A percentile compares a stretch with the other conserved stretches of the same genome.
These are phyloP conservation scores for Cladosporium sp. DNA, from an alignment of 2,329 filamentous ascomycete genomes.

Conservation along the genomic window DNA sequence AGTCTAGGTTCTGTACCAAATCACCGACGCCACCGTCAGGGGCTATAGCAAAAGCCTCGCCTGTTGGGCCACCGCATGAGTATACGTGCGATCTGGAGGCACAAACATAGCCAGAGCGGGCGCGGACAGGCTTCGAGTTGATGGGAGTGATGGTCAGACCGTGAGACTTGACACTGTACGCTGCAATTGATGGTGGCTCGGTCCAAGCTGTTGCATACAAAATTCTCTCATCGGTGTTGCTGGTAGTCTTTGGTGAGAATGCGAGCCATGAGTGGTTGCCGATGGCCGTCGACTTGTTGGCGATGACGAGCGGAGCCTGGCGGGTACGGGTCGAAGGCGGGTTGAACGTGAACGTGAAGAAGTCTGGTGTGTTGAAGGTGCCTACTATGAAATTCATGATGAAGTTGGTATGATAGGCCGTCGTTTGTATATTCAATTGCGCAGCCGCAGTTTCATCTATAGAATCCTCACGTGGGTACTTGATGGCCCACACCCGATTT, in stretches of 20 bases:
- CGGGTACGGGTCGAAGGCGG: constrained; percentile 20
- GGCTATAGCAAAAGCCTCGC: constrained; percentile 35
- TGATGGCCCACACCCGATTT: background rate
- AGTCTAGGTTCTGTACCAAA: constrained; percentile 36
- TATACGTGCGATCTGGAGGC: constrained; percentile 34
- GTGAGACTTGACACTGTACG: constrained; percentile 29
- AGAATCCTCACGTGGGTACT: background rate
- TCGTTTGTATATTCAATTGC: background rate
- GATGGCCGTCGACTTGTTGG: constrained; percentile 33
- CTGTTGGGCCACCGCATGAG: constrained; percentile 35
- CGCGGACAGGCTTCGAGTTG: constrained; percentile 35
- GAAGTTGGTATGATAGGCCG: too few species aligned
- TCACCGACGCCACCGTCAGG: constrained; percentile 34
- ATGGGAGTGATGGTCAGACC: constrained; percentile 32
- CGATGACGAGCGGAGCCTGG: constrained; percentile 24
- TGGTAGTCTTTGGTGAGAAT: constrained; percentile 24
- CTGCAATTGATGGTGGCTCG: constrained; percentile 34
- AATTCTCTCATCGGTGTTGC: constrained; percentile 23
- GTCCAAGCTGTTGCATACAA: constrained; percentile 41
- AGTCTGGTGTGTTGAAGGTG: constrained; percentile 34
- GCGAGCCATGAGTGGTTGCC: constrained; percentile 39
- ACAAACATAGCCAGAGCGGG: constrained; percentile 37
- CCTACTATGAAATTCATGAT: constrained; percentile 40
- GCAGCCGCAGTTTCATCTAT: background rate
- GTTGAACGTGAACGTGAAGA: constrained; percentile 37